phyloP scores from a whole-genome alignment of 1,139 yeast species.

The Saccharomyces hybrid region DNA sequence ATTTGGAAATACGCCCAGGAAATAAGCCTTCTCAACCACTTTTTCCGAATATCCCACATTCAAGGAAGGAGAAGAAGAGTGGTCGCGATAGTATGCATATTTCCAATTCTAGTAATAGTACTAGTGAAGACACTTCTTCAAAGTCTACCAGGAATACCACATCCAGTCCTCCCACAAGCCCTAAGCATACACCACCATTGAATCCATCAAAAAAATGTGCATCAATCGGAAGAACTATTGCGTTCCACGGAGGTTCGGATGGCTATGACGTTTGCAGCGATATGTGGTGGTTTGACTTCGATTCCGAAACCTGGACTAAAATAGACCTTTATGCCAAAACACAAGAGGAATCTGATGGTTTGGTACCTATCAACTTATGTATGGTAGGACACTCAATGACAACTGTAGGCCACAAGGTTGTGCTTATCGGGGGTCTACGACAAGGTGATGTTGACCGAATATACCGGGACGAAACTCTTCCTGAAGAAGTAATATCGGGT shows the following conservation, averaged over 20 bases:
- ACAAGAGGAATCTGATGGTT: constrained; percentile 7
- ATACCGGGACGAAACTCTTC: constrained; percentile 5
- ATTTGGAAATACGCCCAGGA: constrained; percentile 6
- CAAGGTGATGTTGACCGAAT: constrained; percentile 19
- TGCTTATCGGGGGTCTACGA: constrained; percentile 26
- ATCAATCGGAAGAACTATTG: constrained; percentile 18
- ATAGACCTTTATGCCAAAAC: constrained; percentile 20
- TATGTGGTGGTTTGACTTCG: constrained; percentile 41
- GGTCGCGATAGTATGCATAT: constrained; percentile 3
- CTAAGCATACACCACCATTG: neutral
- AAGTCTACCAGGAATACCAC: neutral
- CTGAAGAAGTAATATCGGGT: constrained; percentile 4
- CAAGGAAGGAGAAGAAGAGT: constrained; percentile 7
- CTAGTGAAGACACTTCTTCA: constrained; percentile 1
- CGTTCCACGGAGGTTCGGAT: constrained; percentile 42
- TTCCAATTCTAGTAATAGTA: constrained; percentile 3
- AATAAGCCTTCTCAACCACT: constrained; percentile 8
- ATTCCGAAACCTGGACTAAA: constrained; percentile 35
- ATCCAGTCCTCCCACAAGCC: neutral
- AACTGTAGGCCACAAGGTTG: constrained; percentile 19
- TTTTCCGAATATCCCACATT: constrained; percentile 16
- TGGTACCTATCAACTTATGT: constrained; percentile 14
- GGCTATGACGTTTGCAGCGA: constrained; percentile 37
- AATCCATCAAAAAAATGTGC: neutral
- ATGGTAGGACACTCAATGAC: constrained; percentile 27